Evolutionary conservation across 2,329 filamentous ascomycete genomes (phyloP).

Genomic region (Periconia sp.): DNA sequence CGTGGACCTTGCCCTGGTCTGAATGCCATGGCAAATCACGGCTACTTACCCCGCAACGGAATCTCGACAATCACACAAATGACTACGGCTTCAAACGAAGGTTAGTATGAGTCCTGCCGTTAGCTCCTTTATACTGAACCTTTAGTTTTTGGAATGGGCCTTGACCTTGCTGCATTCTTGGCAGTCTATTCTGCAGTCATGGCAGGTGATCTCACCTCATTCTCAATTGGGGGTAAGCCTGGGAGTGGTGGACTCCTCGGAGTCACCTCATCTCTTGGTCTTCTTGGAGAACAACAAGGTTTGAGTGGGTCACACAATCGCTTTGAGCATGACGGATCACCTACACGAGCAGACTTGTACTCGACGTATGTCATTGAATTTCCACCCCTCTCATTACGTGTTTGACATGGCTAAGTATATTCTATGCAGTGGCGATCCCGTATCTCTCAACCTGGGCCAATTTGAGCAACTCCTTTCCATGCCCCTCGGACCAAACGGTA

Average conservation of each 20-base stretch:
- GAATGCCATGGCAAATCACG: conserved; percentile 29
- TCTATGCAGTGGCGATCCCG: conserved; percentile 2
- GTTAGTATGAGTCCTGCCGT: background rate
- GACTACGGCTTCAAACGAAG: conserved; percentile 6
- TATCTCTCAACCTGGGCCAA: conserved; percentile 4
- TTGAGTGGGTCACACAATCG: conserved; percentile 33
- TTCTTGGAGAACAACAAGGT: conserved; percentile 27
- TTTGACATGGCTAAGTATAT: background rate
- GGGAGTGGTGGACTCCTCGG: conserved; percentile 16
- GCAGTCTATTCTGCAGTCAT: conserved; percentile 36
- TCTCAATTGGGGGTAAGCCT: conserved; percentile 54
- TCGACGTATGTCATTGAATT: conserved; percentile 3
- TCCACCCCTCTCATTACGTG: background rate
- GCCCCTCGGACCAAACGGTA: conserved; percentile 4
- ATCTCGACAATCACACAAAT: background rate
- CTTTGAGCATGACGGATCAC: conserved; percentile 39
- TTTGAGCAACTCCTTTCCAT: conserved; percentile 6
- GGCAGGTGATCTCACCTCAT: conserved; percentile 44
- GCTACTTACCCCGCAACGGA: conserved; percentile 19
- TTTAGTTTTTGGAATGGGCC: conserved; percentile 37
- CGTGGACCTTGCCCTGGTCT: conserved; percentile 26
- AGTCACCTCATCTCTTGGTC: conserved; percentile 11
- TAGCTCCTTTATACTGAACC: conserved; percentile 4
- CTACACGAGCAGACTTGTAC: conserved; percentile 32
- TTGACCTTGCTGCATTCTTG: conserved; percentile 35